Evolutionary conservation across 139 green algal genomes (phyloP), one percentile per base, ranked within the genome.

Genomic region (Chlorella sp.): DNA sequence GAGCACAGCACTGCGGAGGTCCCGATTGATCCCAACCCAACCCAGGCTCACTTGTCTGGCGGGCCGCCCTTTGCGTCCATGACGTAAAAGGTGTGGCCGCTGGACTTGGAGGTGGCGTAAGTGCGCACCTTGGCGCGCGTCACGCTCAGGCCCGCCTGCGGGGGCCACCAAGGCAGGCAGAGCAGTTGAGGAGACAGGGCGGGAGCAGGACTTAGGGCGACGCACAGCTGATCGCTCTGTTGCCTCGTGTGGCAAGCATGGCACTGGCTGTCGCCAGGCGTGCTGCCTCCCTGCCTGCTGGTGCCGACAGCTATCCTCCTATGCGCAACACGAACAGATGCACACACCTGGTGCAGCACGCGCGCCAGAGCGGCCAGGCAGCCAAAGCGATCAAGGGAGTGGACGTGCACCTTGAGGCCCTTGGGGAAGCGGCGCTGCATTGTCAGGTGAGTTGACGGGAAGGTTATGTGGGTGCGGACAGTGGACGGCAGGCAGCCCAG

Each of bases 61-160:
- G 85, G 79, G 32, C 48, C 74, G 17, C 85, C 86, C 4, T 48
- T 26, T 1, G 80, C 83, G 58, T 86, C 82, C 89, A 93, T 94
- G 34, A 94, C 88, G 58, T 93, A 94, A 41, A 94, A 91, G 40
- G 91, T 94, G 86, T 94, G 91, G 16, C 88, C 89, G 72, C 68
- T 84, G 76, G 36, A 83, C 36, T 87, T 87, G 81, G 76, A 86
- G 24, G 84, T 85, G 40, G 88, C 88, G 76, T 86, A 91, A 41
- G 92, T 92, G 16, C 85, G 81, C n/a, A 91, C 91, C 85, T 93
- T 93, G 58, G 91, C 91, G 14, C 91, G 88, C 16, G 87, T 93
- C 73, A 94, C 73, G 41, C 85, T 80, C 34, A 94, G 79, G n/a
- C 81, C 74, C 41, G 85, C 80, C 70, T 82, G 43, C 73, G 26